Base-by-base conservation (phyloP, 2,329 filamentous ascomycete species). In the Penicillium vulpinum region DNA sequence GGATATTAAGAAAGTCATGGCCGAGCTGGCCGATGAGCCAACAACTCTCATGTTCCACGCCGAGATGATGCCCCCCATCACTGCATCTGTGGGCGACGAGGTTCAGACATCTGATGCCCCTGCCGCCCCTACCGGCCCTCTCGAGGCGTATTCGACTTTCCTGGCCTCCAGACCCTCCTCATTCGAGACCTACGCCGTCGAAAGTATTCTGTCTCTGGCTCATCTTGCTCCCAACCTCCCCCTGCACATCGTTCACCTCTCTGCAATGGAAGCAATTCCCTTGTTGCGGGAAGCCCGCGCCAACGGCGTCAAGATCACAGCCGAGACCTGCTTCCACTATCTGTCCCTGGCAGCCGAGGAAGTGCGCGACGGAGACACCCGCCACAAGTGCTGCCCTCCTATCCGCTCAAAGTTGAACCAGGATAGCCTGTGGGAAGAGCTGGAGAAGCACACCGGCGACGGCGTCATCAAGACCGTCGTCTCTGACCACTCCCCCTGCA, bases 41-140 rank as follows among this genome's bases (percentile, higher is more conserved):
- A 97, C 94, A 2, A 96, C 92, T 0, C 86, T 97, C 67, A 97
- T 99, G 93, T 99, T 99, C 79, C 94, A 99, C 72, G 94, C 94
- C 55, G 94, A 99, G 76, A 97, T 97, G 92, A 88, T 95, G 13
- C 92, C 93, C n/a, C 90, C 91, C 18, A 89, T 92, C 63, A 78
- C 89, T 48, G 85, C 86, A 63, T 92, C 90, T 0, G 89, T 92
- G 2, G 89, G 90, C 51, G 91, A 94, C 72, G 85, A 86, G 26
- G 86, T 91, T 4, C 88, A 90, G 67, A 76, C 78, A 26, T 90
- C 89, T 0, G 80, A 83, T 7, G 85, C 90, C 18, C 89, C 90
- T 0, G 77, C 89, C 7, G 84, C 84, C 0, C 90, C 90, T 4
- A 81, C 83, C 28, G 91, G 91, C 16, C 85, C 88, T 11, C 79